A percentile compares a stretch with the other conserved stretches of the same genome.
Conservation (phyloP, 768 basidiomycete genomes). For the Suillus weaverae region DNA sequence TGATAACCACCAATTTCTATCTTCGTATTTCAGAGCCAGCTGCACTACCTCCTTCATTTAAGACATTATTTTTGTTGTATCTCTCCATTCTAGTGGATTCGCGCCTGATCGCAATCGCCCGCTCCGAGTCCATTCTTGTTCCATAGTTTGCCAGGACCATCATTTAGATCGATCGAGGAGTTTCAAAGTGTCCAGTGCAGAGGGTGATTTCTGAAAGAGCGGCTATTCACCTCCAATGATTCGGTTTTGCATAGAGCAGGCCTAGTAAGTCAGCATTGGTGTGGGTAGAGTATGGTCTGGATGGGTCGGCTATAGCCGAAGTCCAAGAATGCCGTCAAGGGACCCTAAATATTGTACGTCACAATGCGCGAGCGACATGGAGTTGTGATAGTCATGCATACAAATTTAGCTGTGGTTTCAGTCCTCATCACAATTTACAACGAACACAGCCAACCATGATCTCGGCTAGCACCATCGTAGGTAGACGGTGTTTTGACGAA, state of each 20-base stretch:
- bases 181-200: background rate
- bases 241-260: background rate
- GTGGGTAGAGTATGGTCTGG: background rate
- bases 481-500: background rate
- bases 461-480: slow-evolving; percentile 2
- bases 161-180: background rate
- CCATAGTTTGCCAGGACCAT: background rate
- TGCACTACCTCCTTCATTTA: background rate
- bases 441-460: slow-evolving; percentile 16
- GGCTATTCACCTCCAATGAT: background rate
- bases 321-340: slow-evolving; percentile 24
- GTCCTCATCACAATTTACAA: slow-evolving; percentile 31
- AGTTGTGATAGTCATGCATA: slow-evolving; percentile 24
- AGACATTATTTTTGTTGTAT: background rate
- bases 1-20: slow-evolving; percentile 1
- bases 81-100: background rate
- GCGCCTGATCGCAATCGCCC: background rate
- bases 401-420: slow-evolving; percentile 26
- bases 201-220: background rate
- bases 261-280: background rate
- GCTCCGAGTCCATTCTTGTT: background rate
- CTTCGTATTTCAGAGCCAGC: background rate
- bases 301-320: slow-evolving; percentile 9
- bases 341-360: slow-evolving; percentile 31
- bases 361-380: slow-evolving; percentile 17